phyloP scores from a whole-genome alignment of 2,329 filamentous ascomycete species.

The Cladosporium colombiae region DNA sequence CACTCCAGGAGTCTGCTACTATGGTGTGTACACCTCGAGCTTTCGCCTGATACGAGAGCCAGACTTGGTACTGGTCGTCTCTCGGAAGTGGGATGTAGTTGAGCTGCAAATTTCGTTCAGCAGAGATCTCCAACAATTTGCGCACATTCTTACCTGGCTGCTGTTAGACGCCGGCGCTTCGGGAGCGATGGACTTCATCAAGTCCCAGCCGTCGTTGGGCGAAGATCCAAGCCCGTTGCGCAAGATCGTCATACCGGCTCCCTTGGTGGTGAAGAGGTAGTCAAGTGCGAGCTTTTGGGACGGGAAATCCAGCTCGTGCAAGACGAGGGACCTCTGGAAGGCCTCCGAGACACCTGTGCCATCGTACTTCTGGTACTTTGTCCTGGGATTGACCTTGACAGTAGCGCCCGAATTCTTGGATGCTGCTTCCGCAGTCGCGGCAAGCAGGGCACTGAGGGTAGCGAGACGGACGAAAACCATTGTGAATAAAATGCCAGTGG shows the following conservation, averaged over 20 bases:
- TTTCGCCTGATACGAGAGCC: constrained; percentile 52
- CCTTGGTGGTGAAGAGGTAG: constrained; percentile 48
- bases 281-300: constrained; percentile 48
- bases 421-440: constrained; percentile 13
- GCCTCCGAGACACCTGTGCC: constrained; percentile 54
- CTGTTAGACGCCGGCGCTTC: constrained; percentile 44
- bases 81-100: constrained; percentile 27
- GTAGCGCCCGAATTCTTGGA: not conserved
- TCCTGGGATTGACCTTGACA: constrained; percentile 20
- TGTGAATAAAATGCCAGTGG: not conserved
- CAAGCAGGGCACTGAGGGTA: constrained; percentile 12
- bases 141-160: constrained; percentile 44
- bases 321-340: constrained; percentile 38
- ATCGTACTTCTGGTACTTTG: constrained; percentile 43
- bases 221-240: constrained; percentile 52
- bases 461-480: constrained; percentile 11
- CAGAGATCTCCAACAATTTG: constrained; percentile 43
- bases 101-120: constrained; percentile 38
- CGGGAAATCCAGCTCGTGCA: constrained; percentile 33
- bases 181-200: constrained; percentile 33
- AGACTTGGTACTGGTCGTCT: constrained; percentile 49
- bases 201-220: constrained; percentile 23
- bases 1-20: constrained; percentile 54
- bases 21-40: constrained; percentile 48
- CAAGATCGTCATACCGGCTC: constrained; percentile 54